Base-by-base conservation (phyloP, 1,139 yeast species). In the Kodamaea suecica region DNA sequence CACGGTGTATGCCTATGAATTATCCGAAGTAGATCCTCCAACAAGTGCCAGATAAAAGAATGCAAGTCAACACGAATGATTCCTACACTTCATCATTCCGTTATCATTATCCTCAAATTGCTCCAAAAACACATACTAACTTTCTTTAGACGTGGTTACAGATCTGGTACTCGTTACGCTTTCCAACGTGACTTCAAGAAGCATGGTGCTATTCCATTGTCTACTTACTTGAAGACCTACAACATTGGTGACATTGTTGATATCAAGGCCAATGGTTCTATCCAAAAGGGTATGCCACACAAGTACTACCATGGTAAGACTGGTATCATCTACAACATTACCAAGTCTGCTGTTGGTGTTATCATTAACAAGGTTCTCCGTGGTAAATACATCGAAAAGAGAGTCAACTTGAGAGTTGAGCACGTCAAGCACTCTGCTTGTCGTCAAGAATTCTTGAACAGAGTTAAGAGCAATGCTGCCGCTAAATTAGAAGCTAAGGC, bases 221-320 rank as follows among this genome's bases (percentile, higher is more conserved):
- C 97, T 57, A 86, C 95, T 68, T 92, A 90, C 94, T 76, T 92
- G 80, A 88, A 86, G 84, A 76, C 80, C 67, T 92, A 92, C 95
- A 87, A 80, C 76, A 97, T 92, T 61, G 98, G 98, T 66, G 98
- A 92, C 75, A 90, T 92, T 63, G 98, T 92, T 66, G 98, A 92
- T 76, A 90, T 92, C 79, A 90, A 87, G 78, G 98, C 95, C 73
- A 92, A 94, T 72, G 97, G 96, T 80, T 80, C 98, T 58, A 80
- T 90, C 78, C 97, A 92, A 74, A 88, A 90, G 83, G 97, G 98
- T 85, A 88, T 92, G 97, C 98, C 98, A 71, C 96, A 87, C 88
- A 92, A 92, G 80, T 90, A 80, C 84, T 92, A 92, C 96, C 97
- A 90, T 81, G 98, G 98, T 76, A 92, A 88, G 84, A 92, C 98